Base-by-base conservation (phyloP, 2,329 filamentous ascomycete species). In the Nemania abortiva region DNA sequence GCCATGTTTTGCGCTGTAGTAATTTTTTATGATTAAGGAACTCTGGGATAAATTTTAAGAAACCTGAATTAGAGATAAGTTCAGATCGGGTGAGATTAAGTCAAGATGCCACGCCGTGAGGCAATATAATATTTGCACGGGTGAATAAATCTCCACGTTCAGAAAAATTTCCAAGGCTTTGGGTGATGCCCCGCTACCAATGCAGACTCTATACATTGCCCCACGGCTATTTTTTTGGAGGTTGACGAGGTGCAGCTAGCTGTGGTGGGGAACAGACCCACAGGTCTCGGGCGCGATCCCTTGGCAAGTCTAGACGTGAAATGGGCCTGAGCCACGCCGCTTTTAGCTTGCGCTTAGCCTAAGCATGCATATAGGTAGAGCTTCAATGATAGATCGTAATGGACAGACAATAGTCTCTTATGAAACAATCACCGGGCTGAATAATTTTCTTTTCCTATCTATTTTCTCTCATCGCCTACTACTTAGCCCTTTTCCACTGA, bases 1-100 rank as follows among this genome's bases (percentile, higher is more conserved):
- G 81, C 89, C 89, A 91, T 91, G 20, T 63, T 42, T 20, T 52
- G 34, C 24, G 15, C 18, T 62, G 22, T 31, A 29, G 15, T 18
- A 56, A 24, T 57, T 11, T 31, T 1, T 24, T 39, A 22, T 34
- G 2, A 1, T 47, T 9, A 47, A 20, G 6, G 2, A 13, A 42
- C 18, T 45, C 15, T 47, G 13, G 13, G 18, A 34, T 6, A 11
- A 31, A 13, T 27, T 22, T 29, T 27, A 27, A 5, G 5, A 27
- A 2, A 2, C 24, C 24, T 2, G 22, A 20, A 39, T 31, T 10
- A 18, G 10, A 49, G n/a, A 24, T 1, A 1, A 29, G 7, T 27
- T 53, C 2, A 6, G 10, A 27, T 6, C 18, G 18, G 27, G 15
- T 20, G 47, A 39, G 20, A 34, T 39, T n/a, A 52, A 47, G 13